These are phyloP conservation scores for Cladobotryum mycophilum DNA, from an alignment of 2,329 filamentous ascomycete species.

Conservation along the genomic window DNA sequence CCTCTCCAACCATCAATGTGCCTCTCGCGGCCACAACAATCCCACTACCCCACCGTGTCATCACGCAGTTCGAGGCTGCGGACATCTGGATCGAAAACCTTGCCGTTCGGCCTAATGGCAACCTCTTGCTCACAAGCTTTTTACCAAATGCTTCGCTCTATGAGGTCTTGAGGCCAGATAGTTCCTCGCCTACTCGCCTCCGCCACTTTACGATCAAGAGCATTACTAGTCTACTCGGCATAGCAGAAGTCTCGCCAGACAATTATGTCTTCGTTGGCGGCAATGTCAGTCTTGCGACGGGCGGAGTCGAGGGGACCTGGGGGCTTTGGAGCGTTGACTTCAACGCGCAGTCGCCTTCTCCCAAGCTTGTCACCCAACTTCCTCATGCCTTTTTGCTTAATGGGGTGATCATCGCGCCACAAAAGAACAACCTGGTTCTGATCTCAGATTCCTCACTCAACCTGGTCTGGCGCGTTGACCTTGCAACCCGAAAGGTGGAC, in stretches of 20 bases:
- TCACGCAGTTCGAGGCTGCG: neutral
- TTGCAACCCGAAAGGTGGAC: neutral
- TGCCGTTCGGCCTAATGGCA: constrained; percentile 11
- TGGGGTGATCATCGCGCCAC: constrained; percentile 1
- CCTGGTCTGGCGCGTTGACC: constrained; percentile 3
- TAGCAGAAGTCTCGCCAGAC: constrained; percentile 4
- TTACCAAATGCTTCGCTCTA: constrained; percentile 8
- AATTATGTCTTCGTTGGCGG: constrained; percentile 1
- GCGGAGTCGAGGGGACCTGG: neutral
- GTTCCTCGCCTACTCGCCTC: neutral
- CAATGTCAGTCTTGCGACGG: constrained; percentile 1
- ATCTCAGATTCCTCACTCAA: constrained; percentile 4
- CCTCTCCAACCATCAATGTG: neutral
- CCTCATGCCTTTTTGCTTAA: constrained; percentile 2
- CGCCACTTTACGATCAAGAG: constrained; percentile 3
- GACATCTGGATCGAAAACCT: constrained; percentile 12
- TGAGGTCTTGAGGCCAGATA: constrained; percentile 1
- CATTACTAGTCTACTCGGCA: constrained; percentile 1
- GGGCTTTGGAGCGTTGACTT: constrained; percentile 6
- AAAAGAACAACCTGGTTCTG: neutral
- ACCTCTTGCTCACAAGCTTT: constrained; percentile 9
- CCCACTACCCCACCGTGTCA: neutral
- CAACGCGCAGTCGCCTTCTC: neutral
- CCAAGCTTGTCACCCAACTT: neutral
- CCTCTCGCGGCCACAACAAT: neutral